phyloP scores from a whole-genome alignment of 2,329 filamentous ascomycete genomes.

The Monilinia fructicola region DNA sequence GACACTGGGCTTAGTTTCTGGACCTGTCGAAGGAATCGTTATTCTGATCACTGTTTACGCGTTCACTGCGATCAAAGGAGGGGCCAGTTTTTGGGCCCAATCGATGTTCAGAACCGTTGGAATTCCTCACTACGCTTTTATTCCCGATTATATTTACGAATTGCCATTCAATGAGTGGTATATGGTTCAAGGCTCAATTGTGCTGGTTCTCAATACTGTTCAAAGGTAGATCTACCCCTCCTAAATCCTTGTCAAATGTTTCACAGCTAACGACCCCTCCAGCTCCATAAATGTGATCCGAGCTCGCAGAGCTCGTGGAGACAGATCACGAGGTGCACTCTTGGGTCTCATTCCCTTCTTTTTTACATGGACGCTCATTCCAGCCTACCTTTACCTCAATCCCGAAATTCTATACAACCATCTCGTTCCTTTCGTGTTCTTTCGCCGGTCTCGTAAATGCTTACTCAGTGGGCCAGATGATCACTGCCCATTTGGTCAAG shows the following conservation, averaged over 20 bases:
- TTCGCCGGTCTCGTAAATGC: constrained; percentile 90
- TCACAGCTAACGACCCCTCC: constrained; percentile 26
- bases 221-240: constrained; percentile 50
- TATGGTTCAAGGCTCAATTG: constrained; percentile 77
- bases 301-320: constrained; percentile 71
- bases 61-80: constrained; percentile 80
- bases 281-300: constrained; percentile 81
- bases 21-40: constrained; percentile 90
- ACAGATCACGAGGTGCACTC: constrained; percentile 71
- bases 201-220: constrained; percentile 82
- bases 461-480: constrained; percentile 93
- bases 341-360: constrained; percentile 82
- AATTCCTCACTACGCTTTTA: constrained; percentile 59
- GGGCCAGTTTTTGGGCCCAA: constrained; percentile 90
- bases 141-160: constrained; percentile 72
- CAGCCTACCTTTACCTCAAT: constrained; percentile 79
- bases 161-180: constrained; percentile 91
- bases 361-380: constrained; percentile 72
- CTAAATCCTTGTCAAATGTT: constrained; percentile 31
- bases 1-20: constrained; percentile 87
- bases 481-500: constrained; percentile 88
- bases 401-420: constrained; percentile 79
- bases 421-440: constrained; percentile 85
- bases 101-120: constrained; percentile 74
- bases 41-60: constrained; percentile 80